These are phyloP conservation scores for Albatrellus sp. DNA, from an alignment of 1,284 basidiomycete genomes.

Conservation along the genomic window DNA sequence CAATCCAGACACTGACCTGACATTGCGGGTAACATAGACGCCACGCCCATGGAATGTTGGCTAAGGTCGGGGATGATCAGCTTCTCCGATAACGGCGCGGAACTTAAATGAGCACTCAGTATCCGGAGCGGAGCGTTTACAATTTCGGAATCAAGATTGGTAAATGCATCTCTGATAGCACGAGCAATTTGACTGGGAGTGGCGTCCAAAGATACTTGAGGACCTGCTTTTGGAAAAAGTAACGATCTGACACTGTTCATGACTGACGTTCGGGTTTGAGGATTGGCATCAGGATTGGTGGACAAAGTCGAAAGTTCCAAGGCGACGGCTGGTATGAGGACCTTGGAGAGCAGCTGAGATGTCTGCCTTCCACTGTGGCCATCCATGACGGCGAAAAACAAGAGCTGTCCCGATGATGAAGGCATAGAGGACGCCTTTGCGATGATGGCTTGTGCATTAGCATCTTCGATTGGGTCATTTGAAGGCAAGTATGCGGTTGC, in stretches of 20 bases:
- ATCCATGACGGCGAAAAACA: conserved; percentile 87
- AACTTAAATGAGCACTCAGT: conserved; percentile 43
- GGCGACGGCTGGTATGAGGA: conserved; percentile 80
- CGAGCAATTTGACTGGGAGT: conserved; percentile 52
- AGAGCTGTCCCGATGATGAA: conserved; percentile 52
- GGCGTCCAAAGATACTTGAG: conserved; percentile 27
- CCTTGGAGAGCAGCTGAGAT: conserved; percentile 72
- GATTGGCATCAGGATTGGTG: conserved; percentile 19
- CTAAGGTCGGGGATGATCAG: conserved; percentile 55
- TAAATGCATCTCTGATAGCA: conserved; percentile 73
- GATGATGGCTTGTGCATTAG: conserved; percentile 64
- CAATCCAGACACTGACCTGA: conserved; percentile 33
- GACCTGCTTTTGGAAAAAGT: conserved; percentile 19
- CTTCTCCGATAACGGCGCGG: conserved; percentile 33
- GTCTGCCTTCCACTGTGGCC: conserved; percentile 85
- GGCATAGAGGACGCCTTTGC: conserved; percentile 44
- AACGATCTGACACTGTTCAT: conserved; percentile 29
- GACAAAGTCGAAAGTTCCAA: conserved; percentile 58
- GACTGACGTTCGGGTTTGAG: conserved; percentile 19
- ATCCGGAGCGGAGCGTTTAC: conserved; percentile 67
- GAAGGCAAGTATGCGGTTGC: conserved; percentile 71
- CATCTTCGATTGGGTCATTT: conserved; percentile 88
- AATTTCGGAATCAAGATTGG: conserved; percentile 69
- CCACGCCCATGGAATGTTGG: conserved; percentile 53
- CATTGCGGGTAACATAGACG: conserved; percentile 70